Evolutionary conservation across 495 filamentous ascomycete genomes (phyloP), one percentile per base, ranked within the genome.

Genomic region (Arthonia radiata): DNA sequence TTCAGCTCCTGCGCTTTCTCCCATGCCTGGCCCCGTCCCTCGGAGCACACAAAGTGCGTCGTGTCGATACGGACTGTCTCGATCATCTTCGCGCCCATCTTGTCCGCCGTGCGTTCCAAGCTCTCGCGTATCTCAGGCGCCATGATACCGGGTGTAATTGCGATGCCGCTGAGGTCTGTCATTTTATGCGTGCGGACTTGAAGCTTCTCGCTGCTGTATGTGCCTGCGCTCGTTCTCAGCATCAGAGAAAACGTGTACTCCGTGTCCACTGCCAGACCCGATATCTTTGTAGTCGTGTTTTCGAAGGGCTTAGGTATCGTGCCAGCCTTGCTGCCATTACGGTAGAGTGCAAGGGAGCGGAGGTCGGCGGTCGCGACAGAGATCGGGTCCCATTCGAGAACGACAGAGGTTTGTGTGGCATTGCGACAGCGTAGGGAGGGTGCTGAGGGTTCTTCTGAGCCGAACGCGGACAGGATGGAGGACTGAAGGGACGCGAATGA

Each of bases 31-130:
- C 86, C 86, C 11, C 81, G 55, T 2, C 83, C 83, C 43, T 99
- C 89, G n/a, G 76, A 83, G 36, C 83, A 93, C 26, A 99, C 82
- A 45, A 94, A 99, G 48, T 99, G 86, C 10, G 86, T 99, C 3
- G 86, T 99, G 40, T 99, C 86, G 33, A 99, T 94, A 28, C 83
- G 60, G 16, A 99, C 89, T 2, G 64, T 58, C 35, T 94, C 89
- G 26, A 79, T 73, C 30, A 93, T 52, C 52, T 86, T 90, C 23
- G 77, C 89, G 18, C 89, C 86, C 32, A 99, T 90, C 29, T 80
- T 60, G 36, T 90, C 71, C 13, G 92, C 57, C 3, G 81, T 73
- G 12, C 56, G 58, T 13, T 61, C 51, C 1, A 99, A 61, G 23
- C 59, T 66, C 30, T 91, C 81, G 34, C 69, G 64, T 24, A 71